phyloP scores from a whole-genome alignment of 2,329 filamentous ascomycete genomes.

The Davidsoniella virescens region DNA sequence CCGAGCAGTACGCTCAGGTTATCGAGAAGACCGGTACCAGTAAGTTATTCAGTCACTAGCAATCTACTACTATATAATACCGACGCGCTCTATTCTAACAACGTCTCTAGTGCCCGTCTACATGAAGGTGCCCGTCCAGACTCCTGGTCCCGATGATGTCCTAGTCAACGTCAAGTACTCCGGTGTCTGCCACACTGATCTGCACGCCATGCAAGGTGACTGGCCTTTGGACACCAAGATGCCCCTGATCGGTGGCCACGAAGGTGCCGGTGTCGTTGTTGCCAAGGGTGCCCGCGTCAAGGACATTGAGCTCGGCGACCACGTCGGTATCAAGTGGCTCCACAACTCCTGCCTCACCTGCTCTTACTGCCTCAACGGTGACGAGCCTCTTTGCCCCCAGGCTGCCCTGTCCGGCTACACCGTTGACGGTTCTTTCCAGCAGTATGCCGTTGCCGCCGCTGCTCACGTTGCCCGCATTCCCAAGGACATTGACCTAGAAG shows the following conservation, averaged over 20 bases:
- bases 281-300: constrained; percentile 59
- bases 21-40: constrained; percentile 64
- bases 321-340: constrained; percentile 85
- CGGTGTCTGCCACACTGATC: constrained; percentile 81
- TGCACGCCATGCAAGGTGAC: constrained; percentile 67
- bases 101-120: constrained; percentile 39
- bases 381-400: constrained; percentile 69
- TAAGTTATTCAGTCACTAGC: constrained; percentile 22
- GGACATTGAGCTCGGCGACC: constrained; percentile 66
- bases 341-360: constrained; percentile 76
- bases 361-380: constrained; percentile 62
- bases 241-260: constrained; percentile 69
- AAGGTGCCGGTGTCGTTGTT: constrained; percentile 70
- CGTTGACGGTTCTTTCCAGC: constrained; percentile 83
- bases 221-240: constrained; percentile 76
- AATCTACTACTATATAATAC: not conserved
- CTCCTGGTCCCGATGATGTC: constrained; percentile 77
- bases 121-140: constrained; percentile 67
- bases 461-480: constrained; percentile 70
- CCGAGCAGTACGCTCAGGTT: constrained; percentile 82
- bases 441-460: constrained; percentile 79
- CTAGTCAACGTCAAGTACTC: constrained; percentile 83
- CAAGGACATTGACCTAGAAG: constrained; percentile 59
- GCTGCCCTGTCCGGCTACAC: constrained; percentile 76
- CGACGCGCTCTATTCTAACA: not conserved